Evolutionary conservation across 2,329 filamentous ascomycete species (phyloP), one percentile per base, ranked within the genome.

Genomic region (Didymella lethalis): DNA sequence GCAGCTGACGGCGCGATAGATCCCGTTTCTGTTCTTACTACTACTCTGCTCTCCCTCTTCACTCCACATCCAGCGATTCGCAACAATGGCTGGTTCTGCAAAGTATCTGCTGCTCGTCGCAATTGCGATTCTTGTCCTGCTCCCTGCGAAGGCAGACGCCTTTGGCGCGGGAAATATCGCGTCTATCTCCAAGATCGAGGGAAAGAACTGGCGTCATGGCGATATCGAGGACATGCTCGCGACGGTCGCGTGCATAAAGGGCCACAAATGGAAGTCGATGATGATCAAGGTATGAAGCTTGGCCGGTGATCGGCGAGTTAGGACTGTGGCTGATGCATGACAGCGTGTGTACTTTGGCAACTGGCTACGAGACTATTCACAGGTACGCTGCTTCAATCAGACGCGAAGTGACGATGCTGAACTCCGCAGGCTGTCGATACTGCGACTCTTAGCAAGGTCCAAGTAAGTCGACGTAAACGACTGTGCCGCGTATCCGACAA

Each of bases 201-300:
- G 81, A 7, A 74, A 80, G 59, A 83, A 83, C 67, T 83, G 80
- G 80, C 79, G 81, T 48, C 81, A 83, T 80, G 81, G 81, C 57
- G 81, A 83, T 64, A 83, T 83, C 55, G 81, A 83, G 64, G 81
- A 83, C 60, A 79, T 82, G 70, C 79, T 83, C 48, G 79, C 79
- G 45, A 80, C 78, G 6, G 80, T 82, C 41, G 80, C 81, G 11
- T 82, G 78, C 65, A 66, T 81, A 54, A 73, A 70, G 23, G 75
- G 77, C 36, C 68, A 80, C 63, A 75, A 81, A 51, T 81, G 75
- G 75, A 77, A 74, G 56, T 79, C 74, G 45, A 78, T 77, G 65
- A 81, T 81, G 78, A 81, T 80, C 72, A 80, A 79, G 68, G 74
- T 75, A 60, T 20, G 36, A 40, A 44, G 55, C 43, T 18, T 46